Base-by-base conservation (phyloP, 768 basidiomycete genomes). In the Lactarius hengduanensis region DNA sequence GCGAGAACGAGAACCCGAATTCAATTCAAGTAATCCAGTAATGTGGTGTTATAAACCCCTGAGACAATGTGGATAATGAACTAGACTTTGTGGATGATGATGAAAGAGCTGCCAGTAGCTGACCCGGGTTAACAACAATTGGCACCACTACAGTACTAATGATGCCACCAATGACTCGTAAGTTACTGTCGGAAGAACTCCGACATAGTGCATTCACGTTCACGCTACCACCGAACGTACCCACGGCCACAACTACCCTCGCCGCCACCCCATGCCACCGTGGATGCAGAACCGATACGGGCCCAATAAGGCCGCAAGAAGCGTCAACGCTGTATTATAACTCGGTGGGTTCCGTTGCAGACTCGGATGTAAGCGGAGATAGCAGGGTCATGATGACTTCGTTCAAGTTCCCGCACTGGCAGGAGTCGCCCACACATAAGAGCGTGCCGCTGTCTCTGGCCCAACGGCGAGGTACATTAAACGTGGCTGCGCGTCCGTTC, bases 301-400 rank as follows among this genome's bases (percentile, higher is more conserved):
- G 80, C 82, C 30, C 72, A 79, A 3, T 91, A 94, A 76, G 92
- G 92, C n/a, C 81, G 91, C 63, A 91, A 94, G 77, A 93, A 94
- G 76, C 81, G 91, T 66, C 88, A 85, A 66, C 83, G 90, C 15
- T 80, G 85, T 54, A 82, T n/a, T n/a, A n/a, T n/a, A n/a, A 78
- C 30, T 85, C 88, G 5, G 76, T 73, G 59, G 70, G 64, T 1
- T 72, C 74, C 3, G 65, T 69, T 4, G 75, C 74, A 26, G 76
- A 80, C 28, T 80, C 80, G n/a, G 73, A 79, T 57, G 88, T 85
- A 72, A 87, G 83, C 28, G 74, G 78, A 32, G 85, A 87, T 67
- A 68, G 68, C 5, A 86, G 82, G 34, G 64, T 69, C 32, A 72
- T 71, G 30, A 87, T 93, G 85, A 71, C 81, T 6, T 88, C 90